phyloP scores from a whole-genome alignment of 768 basidiomycete genomes.

The Boletellus sp. region DNA sequence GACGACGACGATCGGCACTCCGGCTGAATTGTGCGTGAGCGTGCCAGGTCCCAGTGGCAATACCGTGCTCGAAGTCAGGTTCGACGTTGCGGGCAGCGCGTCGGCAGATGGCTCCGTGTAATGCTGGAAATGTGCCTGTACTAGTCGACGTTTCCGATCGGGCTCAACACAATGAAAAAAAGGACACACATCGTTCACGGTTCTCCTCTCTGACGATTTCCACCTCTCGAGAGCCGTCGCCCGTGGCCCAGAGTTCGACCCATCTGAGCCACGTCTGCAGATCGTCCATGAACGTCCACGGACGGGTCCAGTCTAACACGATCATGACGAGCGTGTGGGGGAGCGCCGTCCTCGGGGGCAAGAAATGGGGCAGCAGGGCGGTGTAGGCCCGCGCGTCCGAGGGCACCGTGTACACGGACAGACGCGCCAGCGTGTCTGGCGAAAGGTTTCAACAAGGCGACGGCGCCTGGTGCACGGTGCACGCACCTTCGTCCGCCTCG shows the following conservation, averaged over 20 bases:
- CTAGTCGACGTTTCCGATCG: constrained; percentile 37
- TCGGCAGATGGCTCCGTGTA: constrained; percentile 79
- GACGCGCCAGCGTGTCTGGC: constrained; percentile 79
- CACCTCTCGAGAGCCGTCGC: constrained; percentile 64
- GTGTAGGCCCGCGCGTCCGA: constrained; percentile 71
- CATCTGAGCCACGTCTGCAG: constrained; percentile 81
- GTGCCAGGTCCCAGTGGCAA: constrained; percentile 83
- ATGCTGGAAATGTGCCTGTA: constrained; percentile 86
- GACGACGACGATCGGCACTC: constrained; percentile 82
- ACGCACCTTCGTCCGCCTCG: constrained; percentile 89
- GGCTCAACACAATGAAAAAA: background rate
- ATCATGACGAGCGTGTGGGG: constrained; percentile 78
- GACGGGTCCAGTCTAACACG: constrained; percentile 91
- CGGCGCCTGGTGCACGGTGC: too few relatives aligned
- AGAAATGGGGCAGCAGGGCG: constrained; percentile 69
- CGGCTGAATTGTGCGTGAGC: constrained; percentile 81
- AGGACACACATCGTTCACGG: constrained; percentile 70
- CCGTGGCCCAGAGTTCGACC: constrained; percentile 78
- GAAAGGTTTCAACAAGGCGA: background rate
- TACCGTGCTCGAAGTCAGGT: constrained; percentile 57
- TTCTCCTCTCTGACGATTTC: constrained; percentile 77
- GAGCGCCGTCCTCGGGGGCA: constrained; percentile 65
- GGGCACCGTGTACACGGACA: constrained; percentile 90
- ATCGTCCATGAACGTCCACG: constrained; percentile 87
- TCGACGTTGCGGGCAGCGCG: constrained; percentile 57